Conservation (phyloP, 169 alveolate species). For the Cryptosporidium parvum region DNA sequence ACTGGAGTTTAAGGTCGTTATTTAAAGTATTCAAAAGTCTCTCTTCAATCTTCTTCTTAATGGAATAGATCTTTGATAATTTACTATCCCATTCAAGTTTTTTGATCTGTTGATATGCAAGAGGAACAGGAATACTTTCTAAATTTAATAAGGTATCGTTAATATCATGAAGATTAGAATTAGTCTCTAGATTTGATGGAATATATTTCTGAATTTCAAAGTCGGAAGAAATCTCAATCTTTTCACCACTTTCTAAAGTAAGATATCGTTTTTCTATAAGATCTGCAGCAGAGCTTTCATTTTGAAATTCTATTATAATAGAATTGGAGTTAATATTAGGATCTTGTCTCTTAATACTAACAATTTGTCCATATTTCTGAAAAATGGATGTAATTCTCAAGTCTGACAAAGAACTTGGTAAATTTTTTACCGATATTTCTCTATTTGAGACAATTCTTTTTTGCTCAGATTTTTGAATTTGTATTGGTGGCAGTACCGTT, state of each 20-base stretch:
- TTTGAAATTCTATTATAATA: slow-evolving; percentile 17
- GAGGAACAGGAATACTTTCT: slow-evolving; percentile 36
- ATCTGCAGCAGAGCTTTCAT: slow-evolving; percentile 16
- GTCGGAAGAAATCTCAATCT: slow-evolving; percentile 31
- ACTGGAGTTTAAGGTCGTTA: background rate
- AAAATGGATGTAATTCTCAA: background rate
- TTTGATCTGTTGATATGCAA: slow-evolving; percentile 68
- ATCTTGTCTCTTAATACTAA: slow-evolving; percentile 12
- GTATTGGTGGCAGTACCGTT: slow-evolving; percentile 61
- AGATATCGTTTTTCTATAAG: slow-evolving; percentile 3
- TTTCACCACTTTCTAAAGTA: slow-evolving; percentile 13
- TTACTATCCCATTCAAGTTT: slow-evolving; percentile 64
- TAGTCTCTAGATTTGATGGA: background rate
- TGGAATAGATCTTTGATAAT: slow-evolving; percentile 17
- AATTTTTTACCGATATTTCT: slow-evolving; percentile 24
- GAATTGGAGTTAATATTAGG: background rate
- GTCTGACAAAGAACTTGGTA: slow-evolving; percentile 25
- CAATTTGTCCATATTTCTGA: background rate
- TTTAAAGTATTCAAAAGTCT: slow-evolving; percentile 20
- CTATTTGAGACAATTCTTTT: slow-evolving; percentile 25
- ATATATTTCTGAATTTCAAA: background rate
- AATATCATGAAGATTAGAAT: background rate
- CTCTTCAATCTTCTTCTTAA: slow-evolving; percentile 43
- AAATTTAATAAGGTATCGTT: background rate
- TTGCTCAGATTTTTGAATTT: slow-evolving; percentile 23